Evolutionary conservation across 2,329 filamentous ascomycete genomes (phyloP), one percentile per base, ranked within the genome.

Genomic region (Xylariaceae sp.): DNA sequence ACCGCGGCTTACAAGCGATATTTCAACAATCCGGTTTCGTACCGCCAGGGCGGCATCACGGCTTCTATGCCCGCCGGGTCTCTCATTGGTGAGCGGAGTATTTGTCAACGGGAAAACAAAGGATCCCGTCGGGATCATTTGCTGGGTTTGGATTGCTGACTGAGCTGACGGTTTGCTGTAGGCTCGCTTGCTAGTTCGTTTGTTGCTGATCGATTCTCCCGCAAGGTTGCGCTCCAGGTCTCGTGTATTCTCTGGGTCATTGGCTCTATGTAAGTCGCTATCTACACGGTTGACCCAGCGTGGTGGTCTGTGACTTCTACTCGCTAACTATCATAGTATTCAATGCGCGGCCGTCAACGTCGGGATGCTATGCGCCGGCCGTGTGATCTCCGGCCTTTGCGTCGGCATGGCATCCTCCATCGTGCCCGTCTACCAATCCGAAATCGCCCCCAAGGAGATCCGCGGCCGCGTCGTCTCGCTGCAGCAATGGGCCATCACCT

Each of bases 51-150:
- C 42, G 85, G 79, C 43, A 89, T 89, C 67, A 87, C 85, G 2
- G 85, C 85, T 19, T 75, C 86, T 1, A 89, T 90, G 86, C 83
- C 87, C 15, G 86, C 81, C 45, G 87, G 87, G 15, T 89, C 85
- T 4, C 83, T 87, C 57, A 68, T 86, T 9, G 87, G 65, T 65
- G 46, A 40, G 81, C 55, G 5, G 9, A 1, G 19, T 7, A 1
- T 12, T 2, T 2, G n/a, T n/a, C n/a, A n/a, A 5, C 5, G 12
- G 15, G 2, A 46, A 7, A 16, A 37, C 15, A 37, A 13, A 16
- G 5, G n/a, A 5, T 16, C 16, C 36, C 16, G 2, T 4, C 36
- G 32, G 32, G 13, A 34, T 15, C 10, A 7, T 30, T 10, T 30
- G n/a, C n/a, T n/a, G n/a, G n/a, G n/a, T n/a, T n/a, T 30, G 29